These are phyloP conservation scores for Myotisia sp. DNA, from an alignment of 2,329 filamentous ascomycete genomes.

Conservation along the genomic window DNA sequence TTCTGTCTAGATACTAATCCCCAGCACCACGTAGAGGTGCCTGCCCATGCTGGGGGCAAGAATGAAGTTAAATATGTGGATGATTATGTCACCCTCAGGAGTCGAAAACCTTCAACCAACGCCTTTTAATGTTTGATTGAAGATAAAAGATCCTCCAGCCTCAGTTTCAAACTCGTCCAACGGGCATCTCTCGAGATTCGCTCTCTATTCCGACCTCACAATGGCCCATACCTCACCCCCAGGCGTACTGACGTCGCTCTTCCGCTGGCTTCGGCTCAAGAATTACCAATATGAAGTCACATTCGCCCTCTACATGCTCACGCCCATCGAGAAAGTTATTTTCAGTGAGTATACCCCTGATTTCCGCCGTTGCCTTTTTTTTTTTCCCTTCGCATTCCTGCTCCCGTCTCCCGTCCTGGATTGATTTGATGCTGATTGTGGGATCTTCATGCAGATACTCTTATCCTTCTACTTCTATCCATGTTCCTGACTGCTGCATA, in stretches of 20 bases:
- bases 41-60: no score
- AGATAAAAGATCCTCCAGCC: no score
- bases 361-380: constrained; percentile 5
- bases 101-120: no score
- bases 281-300: constrained; percentile 98
- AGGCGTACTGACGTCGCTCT: constrained; percentile 38
- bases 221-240: constrained; percentile 17
- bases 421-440: constrained; percentile 4
- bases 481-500: constrained; percentile 75
- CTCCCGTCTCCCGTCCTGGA: background rate
- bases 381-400: background rate
- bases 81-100: no score
- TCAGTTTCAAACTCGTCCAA: no score
- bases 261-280: constrained; percentile 84
- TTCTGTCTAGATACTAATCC: no score
- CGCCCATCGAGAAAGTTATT: constrained; percentile 86
- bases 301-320: constrained; percentile 93
- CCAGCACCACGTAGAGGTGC: no score
- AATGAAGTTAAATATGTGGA: no score
- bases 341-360: constrained; percentile 56
- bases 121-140: no score
- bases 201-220: background rate
- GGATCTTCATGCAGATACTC: constrained; percentile 50
- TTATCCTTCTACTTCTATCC: constrained; percentile 78
- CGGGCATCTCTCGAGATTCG: background rate